Percentiles rank a stretch among this genome's conserved stretches.
Conservation (phyloP, 2,329 filamentous ascomycete species). For the Curvularia verruculosa region DNA sequence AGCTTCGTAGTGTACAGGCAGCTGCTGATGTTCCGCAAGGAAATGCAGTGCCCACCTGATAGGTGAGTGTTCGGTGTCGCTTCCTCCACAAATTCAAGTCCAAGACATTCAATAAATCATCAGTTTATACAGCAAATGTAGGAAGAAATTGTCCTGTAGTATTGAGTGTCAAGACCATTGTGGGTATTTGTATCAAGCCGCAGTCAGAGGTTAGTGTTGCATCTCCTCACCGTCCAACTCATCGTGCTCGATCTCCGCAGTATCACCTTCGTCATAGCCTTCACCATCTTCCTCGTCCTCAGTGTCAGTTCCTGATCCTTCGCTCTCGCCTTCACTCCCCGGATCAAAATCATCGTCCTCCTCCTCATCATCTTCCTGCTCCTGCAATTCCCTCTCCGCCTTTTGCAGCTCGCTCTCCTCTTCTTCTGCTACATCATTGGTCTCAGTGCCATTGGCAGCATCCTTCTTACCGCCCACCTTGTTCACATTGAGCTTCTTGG, state of each 20-base stretch:
- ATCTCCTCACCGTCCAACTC: constrained; percentile 37
- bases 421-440: constrained; percentile 30
- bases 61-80: background rate
- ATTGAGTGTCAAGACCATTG: background rate
- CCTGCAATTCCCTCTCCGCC: constrained; percentile 46
- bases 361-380: constrained; percentile 50
- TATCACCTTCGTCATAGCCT: constrained; percentile 41
- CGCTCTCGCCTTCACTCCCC: constrained; percentile 50
- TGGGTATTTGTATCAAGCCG: background rate
- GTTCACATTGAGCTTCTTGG: constrained; percentile 64
- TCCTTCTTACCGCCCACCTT: constrained; percentile 37
- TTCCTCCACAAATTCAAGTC: background rate
- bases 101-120: background rate
- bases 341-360: constrained; percentile 53
- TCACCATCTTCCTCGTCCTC: constrained; percentile 44
- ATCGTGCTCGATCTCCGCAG: constrained; percentile 21
- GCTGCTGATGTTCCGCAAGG: background rate
- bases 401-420: constrained; percentile 50
- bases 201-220: constrained; percentile 22
- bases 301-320: constrained; percentile 46
- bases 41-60: background rate
- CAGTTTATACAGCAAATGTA: background rate
- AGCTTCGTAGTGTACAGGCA: background rate
- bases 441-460: constrained; percentile 12
- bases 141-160: background rate